Percentiles rank a stretch among this genome's conserved stretches.
Conservation (phyloP, 169 alveolate genomes). For the Cryptosporidium baileyi region DNA sequence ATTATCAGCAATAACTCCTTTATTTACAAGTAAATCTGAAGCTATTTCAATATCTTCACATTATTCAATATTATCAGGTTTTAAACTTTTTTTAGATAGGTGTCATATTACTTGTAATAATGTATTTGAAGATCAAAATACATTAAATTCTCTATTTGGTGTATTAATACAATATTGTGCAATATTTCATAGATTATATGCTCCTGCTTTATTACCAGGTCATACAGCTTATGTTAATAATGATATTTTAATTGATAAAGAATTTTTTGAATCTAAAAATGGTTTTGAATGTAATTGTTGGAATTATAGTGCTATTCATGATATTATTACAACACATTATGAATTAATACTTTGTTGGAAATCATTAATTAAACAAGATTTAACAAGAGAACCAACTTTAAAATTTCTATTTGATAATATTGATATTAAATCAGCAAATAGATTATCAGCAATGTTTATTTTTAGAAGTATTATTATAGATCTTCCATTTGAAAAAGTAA, state of each 20-base stretch:
- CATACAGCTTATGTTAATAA: slow-evolving; percentile 13
- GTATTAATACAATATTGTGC: slow-evolving; percentile 63
- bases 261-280: slow-evolving; percentile 29
- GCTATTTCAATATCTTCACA: slow-evolving; percentile 40
- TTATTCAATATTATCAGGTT: slow-evolving; percentile 60
- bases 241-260: slow-evolving; percentile 4
- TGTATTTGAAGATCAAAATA: slow-evolving; percentile 13
- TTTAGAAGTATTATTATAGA: slow-evolving; percentile 22
- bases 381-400: slow-evolving; percentile 1
- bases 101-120: slow-evolving; percentile 6
- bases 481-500: slow-evolving; percentile 30
- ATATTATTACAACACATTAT: slow-evolving; percentile 39
- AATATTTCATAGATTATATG: slow-evolving; percentile 49
- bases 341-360: slow-evolving; percentile 61
- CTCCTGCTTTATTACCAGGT: slow-evolving; percentile 57
- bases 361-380: slow-evolving; percentile 30
- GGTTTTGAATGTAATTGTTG: slow-evolving; percentile 12
- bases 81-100: slow-evolving; percentile 38
- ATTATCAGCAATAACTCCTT: slow-evolving; percentile 23
- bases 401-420: slow-evolving; percentile 39
- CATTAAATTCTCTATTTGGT: neutral
- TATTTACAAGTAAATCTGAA: slow-evolving; percentile 47
- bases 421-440: slow-evolving; percentile 60
- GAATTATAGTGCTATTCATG: slow-evolving; percentile 16
- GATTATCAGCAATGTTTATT: slow-evolving; percentile 52